A percentile compares a stretch with the other conserved stretches of the same genome.
Evolutionary conservation across 2,329 filamentous ascomycete genomes (phyloP).

Genomic region (Delphinella strobiligena): DNA sequence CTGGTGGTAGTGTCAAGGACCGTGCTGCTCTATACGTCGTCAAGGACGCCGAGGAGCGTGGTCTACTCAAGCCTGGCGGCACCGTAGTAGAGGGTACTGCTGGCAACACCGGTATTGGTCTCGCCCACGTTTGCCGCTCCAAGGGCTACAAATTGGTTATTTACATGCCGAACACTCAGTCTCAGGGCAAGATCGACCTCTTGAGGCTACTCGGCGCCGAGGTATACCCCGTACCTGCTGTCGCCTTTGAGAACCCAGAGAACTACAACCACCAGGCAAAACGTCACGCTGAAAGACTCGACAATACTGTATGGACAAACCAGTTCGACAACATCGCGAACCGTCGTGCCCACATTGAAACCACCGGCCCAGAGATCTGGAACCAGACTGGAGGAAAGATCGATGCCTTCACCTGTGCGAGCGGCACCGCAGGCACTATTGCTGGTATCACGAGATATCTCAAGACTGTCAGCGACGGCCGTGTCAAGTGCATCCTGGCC

Average conservation of each 20-base stretch:
- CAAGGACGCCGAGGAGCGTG: constrained; percentile 80
- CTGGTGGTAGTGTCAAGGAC: constrained; percentile 91
- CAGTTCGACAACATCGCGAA: constrained; percentile 98
- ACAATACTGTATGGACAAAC: constrained; percentile 95
- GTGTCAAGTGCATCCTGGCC: constrained; percentile 78
- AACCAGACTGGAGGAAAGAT: constrained; percentile 73
- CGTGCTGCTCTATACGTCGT: constrained; percentile 90
- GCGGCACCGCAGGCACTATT: constrained; percentile 82
- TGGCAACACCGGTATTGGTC: constrained; percentile 93
- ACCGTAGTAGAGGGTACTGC: constrained; percentile 96
- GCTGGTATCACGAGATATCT: constrained; percentile 81
- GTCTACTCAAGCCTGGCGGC: constrained; percentile 70
- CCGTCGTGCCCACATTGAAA: constrained; percentile 86
- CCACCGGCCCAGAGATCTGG: constrained; percentile 97
- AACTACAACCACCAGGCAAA: constrained; percentile 98
- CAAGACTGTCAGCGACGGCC: constrained; percentile 67
- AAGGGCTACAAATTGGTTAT: constrained; percentile 92
- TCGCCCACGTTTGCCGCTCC: constrained; percentile 88
- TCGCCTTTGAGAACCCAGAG: constrained; percentile 84
- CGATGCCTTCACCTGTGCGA: constrained; percentile 91
- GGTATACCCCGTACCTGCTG: constrained; percentile 89
- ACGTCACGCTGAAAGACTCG: constrained; percentile 72
- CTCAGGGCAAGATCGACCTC: constrained; percentile 93
- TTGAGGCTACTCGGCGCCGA: constrained; percentile 83
- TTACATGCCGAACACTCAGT: constrained; percentile 99